A percentile compares a stretch with the other conserved stretches of the same genome.
Evolutionary conservation across 2,329 filamentous ascomycete genomes (phyloP).

Genomic region (Aspergillus hiratsukae): DNA sequence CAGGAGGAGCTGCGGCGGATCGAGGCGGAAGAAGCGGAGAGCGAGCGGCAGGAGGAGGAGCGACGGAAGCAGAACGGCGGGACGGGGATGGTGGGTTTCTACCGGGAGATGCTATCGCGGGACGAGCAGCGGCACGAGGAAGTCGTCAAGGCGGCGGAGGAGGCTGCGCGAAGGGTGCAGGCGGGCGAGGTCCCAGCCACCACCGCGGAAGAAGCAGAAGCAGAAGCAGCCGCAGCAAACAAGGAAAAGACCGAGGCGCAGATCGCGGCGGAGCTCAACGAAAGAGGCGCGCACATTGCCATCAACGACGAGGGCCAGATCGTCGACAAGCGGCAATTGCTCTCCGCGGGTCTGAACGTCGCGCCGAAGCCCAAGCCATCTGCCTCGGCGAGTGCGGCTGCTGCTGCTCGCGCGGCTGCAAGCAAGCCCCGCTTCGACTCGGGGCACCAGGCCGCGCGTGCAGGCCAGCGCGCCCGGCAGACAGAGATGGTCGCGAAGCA

Average conservation of each 20-base stretch:
- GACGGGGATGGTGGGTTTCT: slow-evolving; percentile 57
- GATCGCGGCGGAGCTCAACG: slow-evolving; percentile 52
- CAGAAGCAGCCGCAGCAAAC: slow-evolving; percentile 22
- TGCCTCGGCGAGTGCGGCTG: slow-evolving; percentile 14
- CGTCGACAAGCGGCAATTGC: slow-evolving; percentile 59
- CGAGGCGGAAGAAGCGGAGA: slow-evolving; percentile 55
- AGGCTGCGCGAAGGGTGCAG: slow-evolving; percentile 34
- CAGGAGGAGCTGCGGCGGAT: slow-evolving; percentile 56
- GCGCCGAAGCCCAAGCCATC: slow-evolving; percentile 49
- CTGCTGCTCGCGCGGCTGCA: slow-evolving; percentile 15
- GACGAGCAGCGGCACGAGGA: slow-evolving; percentile 56
- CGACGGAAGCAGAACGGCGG: slow-evolving; percentile 43
- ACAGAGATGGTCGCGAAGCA: slow-evolving; percentile 58
- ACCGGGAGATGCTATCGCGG: slow-evolving; percentile 55
- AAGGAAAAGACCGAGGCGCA: slow-evolving; percentile 49
- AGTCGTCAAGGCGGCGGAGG: slow-evolving; percentile 52
- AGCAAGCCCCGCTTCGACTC: slow-evolving; percentile 19
- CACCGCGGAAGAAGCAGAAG: slow-evolving; percentile 23
- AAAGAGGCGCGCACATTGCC: slow-evolving; percentile 48
- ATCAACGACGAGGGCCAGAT: slow-evolving; percentile 63
- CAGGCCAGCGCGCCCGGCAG: slow-evolving; percentile 51
- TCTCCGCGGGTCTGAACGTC: slow-evolving; percentile 59
- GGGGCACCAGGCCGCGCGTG: slow-evolving; percentile 35
- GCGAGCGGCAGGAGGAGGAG: slow-evolving; percentile 52
- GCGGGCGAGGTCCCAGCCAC: slow-evolving; percentile 29